phyloP scores from a whole-genome alignment of 495 filamentous ascomycete species.

The Daldinia grandis region DNA sequence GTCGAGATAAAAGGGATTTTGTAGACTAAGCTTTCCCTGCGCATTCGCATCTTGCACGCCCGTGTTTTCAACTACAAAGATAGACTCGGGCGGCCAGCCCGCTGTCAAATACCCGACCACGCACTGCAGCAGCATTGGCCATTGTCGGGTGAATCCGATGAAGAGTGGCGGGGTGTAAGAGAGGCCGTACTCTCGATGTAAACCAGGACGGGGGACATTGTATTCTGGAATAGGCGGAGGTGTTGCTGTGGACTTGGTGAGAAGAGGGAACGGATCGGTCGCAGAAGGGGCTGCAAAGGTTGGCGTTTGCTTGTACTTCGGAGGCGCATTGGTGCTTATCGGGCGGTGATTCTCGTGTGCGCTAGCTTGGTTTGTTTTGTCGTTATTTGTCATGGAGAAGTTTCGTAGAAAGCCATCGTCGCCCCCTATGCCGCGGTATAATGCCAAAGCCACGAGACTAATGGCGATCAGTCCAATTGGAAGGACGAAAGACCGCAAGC shows the following conservation, averaged over 20 bases:
- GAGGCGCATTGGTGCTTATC: conserved; percentile 43
- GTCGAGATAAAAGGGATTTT: conserved; percentile 65
- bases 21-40: conserved; percentile 54
- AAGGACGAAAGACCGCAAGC: conserved; percentile 39
- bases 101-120: conserved; percentile 61
- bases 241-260: conserved; percentile 36
- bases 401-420: conserved; percentile 36
- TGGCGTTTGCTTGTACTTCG: conserved; percentile 48
- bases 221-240: conserved; percentile 48
- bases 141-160: conserved; percentile 64
- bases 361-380: conserved; percentile 10
- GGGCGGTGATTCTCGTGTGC: conserved; percentile 35
- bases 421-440: conserved; percentile 28
- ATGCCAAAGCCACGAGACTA: conserved; percentile 36
- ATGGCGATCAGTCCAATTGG: conserved; percentile 34
- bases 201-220: conserved; percentile 44
- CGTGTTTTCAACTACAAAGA: conserved; percentile 65
- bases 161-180: conserved; percentile 57
- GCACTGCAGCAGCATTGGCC: conserved; percentile 60
- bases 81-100: conserved; percentile 63
- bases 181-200: conserved; percentile 45
- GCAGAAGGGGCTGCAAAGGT: conserved; percentile 31
- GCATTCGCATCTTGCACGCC: conserved; percentile 62
- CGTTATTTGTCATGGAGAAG: conserved; percentile 34
- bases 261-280: conserved; percentile 41